Percentiles rank a stretch among this genome's conserved stretches.
These are phyloP conservation scores for Phytophthora nicotianae DNA, from an alignment of 352 stramenopile species.

Conservation along the genomic window DNA sequence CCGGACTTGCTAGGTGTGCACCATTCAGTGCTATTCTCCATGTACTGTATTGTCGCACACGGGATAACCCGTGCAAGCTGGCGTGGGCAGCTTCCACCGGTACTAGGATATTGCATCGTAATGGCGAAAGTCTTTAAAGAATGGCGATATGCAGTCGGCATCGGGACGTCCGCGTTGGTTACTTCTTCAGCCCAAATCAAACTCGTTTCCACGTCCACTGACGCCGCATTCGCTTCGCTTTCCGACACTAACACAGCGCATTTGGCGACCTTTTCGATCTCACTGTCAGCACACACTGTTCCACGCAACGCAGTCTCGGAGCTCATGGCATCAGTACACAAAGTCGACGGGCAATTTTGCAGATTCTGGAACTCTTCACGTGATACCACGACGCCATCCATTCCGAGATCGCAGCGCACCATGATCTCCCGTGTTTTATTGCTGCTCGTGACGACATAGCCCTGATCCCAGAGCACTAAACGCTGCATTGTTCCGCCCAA, in stretches of 20 bases:
- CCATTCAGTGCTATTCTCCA: slow-evolving; percentile 36
- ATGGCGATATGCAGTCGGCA: slow-evolving; percentile 38
- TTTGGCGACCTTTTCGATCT: slow-evolving; percentile 38
- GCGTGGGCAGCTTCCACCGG: slow-evolving; percentile 21
- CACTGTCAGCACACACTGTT: slow-evolving; percentile 35
- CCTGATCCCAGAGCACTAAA: slow-evolving; percentile 61
- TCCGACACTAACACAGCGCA: slow-evolving; percentile 36
- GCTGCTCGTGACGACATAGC: slow-evolving; percentile 41
- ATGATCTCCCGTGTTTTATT: slow-evolving; percentile 31
- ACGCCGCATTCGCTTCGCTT: slow-evolving; percentile 21
- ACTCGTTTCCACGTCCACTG: slow-evolving; percentile 31
- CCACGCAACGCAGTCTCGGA: slow-evolving; percentile 14
- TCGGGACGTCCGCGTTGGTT: slow-evolving; percentile 49
- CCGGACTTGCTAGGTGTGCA: slow-evolving; percentile 41
- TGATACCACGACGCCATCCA: slow-evolving; percentile 50
- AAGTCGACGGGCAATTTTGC: slow-evolving; percentile 28
- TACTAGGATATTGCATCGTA: slow-evolving; percentile 29
- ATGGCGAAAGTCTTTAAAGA: slow-evolving; percentile 46
- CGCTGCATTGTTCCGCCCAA: slow-evolving; percentile 56
- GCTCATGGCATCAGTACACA: slow-evolving; percentile 26
- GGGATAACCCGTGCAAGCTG: slow-evolving; percentile 46
- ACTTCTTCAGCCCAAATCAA: slow-evolving; percentile 52
- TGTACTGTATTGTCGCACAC: slow-evolving; percentile 33
- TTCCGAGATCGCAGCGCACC: slow-evolving; percentile 43
- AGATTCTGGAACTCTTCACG: slow-evolving; percentile 35